Base-by-base conservation (phyloP, 2,329 filamentous ascomycete species). In the Didymosphaeria variabile region DNA sequence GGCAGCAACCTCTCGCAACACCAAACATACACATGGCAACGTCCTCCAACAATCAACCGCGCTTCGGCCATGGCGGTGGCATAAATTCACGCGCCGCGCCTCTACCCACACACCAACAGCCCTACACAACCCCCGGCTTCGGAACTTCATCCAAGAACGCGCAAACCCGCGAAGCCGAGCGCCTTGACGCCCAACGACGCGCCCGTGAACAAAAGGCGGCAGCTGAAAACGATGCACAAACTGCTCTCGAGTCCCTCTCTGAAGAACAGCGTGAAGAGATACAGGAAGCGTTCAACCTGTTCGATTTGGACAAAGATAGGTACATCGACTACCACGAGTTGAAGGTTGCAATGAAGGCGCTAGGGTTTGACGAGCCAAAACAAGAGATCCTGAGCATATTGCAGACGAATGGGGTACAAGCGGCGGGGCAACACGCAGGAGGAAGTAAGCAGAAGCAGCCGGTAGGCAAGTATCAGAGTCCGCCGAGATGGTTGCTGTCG, bases 311-410 rank as follows among this genome's bases (percentile, higher is more conserved):
- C 84, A 94, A 96, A 78, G 94, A 98, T 82, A 87, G 90, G 50
- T 89, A 91, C 79, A 92, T 99, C 75, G 94, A 98, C 83, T 98
- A 97, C 84, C 95, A 98, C 82, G 95, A 99, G 81, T 92, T 98
- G 77, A 94, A 95, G 80, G 95, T 98, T 81, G 93, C 94, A 62
- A 90, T 98, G 72, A 95, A 96, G 77, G 95, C 95, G 3, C 88
- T 99, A 1, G 95, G 95, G 66, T 98, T 98, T 82, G 93, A 96
- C 72, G 85, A 97, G 53, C 87, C 92, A 61, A 97, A 97, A 79
- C 84, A 88, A 64, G 93, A 97, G 70, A 93, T 97, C 62, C 90
- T 94, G 72, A 83, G 86, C 49, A 88, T 96, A 64, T 86, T 99
- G 62, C 91, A 92, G 61, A 85, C 88, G n/a, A 89, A 95, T 78